Base-by-base conservation (phyloP, 2,329 filamentous ascomycete genomes). In the Phialemonium atrogriseum region DNA sequence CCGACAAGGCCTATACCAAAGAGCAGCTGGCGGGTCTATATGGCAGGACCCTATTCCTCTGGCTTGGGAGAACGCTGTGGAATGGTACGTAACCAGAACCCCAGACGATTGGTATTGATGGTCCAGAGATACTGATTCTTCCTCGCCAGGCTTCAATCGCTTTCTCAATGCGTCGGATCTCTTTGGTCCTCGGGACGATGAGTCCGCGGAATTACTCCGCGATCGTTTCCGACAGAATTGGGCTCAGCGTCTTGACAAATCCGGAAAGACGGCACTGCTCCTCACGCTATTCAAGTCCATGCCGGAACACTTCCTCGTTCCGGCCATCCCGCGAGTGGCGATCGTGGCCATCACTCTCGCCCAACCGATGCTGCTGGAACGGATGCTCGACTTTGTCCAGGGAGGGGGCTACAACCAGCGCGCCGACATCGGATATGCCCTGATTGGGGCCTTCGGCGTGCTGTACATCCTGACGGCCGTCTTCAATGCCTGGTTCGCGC, bases 331-430 rank as follows among this genome's bases (percentile, higher is more conserved):
- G 4, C 34, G 34, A 13, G 16, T n/a, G 6, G 30, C 24, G 10
- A 32, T 36, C 14, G 30, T 36, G 10, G 34, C 25, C 9, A 21
- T 36, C 21, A 36, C 34, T 3, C 25, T 36, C 14, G 26, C 30
- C 10, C 34, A 36, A 24, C 34, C 34, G 10, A 36, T 36, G 34
- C 16, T 36, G 29, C 25, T 36, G 7, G 34, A 36, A 17, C 34
- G 34, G 20, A 32, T 36, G 25, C 25, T 36, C 25, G 33, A 29
- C 5, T 36, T 36, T 13, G 34, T 36, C 26, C 34, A 36, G 25
- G 34, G 12, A n/a, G 26, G 22, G 7, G 30, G 18, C 24, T 36
- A 32, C 13, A 22, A 25, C 1, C 14, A 36, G 25, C 34, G 34
- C 7, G 25, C 29, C 13, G 34, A 36, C 7, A 26, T 36, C 5